These are phyloP conservation scores for Friedmanniomyces simplex DNA, from an alignment of 495 filamentous ascomycete genomes.

Conservation along the genomic window DNA sequence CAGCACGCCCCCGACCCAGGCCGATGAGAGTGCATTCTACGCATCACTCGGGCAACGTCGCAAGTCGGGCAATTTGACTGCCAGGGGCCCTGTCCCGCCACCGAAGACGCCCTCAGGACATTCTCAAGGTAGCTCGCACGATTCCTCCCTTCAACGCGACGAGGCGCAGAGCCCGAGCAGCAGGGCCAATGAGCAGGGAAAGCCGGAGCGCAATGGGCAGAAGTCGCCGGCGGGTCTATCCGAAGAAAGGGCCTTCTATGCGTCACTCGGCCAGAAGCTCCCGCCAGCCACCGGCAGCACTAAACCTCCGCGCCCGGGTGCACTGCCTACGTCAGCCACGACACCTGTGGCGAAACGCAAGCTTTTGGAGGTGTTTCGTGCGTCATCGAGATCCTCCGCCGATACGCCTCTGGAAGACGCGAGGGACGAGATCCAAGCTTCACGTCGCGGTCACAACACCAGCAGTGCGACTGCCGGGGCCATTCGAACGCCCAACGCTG, in stretches of 20 bases:
- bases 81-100: no score
- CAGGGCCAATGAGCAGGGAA: no score
- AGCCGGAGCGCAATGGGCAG: no score
- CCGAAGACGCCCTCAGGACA: no score
- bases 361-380: not conserved
- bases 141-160: no score
- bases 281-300: not conserved
- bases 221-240: no score
- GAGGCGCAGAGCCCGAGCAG: no score
- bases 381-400: not conserved
- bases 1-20: not conserved
- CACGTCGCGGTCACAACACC: not conserved
- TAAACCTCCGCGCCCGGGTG: not conserved
- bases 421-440: not conserved
- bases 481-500: no score
- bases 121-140: no score
- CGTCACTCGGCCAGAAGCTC: not conserved
- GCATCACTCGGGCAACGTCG: not conserved
- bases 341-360: not conserved
- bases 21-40: not conserved
- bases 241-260: no score
- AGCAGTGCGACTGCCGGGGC: not conserved
- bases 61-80: no score
- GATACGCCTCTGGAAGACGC: not conserved
- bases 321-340: not conserved